phyloP scores from a whole-genome alignment of 2,329 filamentous ascomycete genomes.

The Dactylellina drechsleri region DNA sequence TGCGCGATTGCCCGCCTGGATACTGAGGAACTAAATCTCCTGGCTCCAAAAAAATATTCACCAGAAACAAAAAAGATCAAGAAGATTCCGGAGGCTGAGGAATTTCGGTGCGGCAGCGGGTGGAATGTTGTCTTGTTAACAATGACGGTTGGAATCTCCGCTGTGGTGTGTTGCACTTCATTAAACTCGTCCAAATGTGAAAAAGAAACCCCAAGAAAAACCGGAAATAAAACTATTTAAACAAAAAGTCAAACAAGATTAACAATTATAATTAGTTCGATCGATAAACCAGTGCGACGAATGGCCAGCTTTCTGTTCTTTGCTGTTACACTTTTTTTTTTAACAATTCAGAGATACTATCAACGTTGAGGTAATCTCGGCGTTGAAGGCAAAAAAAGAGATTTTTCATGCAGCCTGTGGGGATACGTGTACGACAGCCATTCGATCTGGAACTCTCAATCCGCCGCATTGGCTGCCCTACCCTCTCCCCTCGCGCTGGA shows the following conservation, averaged over 20 bases:
- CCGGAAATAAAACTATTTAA: slow-evolving; percentile 10
- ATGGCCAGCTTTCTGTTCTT: neutral
- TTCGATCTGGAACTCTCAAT: slow-evolving; percentile 29
- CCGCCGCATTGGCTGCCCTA: slow-evolving; percentile 14
- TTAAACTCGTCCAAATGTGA: neutral
- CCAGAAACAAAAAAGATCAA: no score
- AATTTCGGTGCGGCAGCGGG: slow-evolving; percentile 10
- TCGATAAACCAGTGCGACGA: neutral
- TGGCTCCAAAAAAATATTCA: no score
- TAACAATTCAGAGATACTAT: neutral
- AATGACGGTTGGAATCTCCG: neutral
- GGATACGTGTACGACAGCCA: slow-evolving; percentile 55
- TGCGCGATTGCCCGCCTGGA: slow-evolving; percentile 3
- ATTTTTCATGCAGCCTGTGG: slow-evolving; percentile 19
- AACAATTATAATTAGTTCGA: no score
- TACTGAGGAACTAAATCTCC: neutral
- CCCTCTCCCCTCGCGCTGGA: neutral
- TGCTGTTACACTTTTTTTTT: neutral
- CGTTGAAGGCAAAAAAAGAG: slow-evolving; percentile 4
- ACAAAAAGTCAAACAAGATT: neutral
- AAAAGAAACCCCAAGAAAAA: slow-evolving; percentile 7
- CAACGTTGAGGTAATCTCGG: no score
- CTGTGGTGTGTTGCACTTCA: slow-evolving; percentile 12
- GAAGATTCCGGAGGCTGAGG: neutral
- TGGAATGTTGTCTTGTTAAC: slow-evolving; percentile 20